These are phyloP conservation scores for Linnemannia elongata DNA, from an alignment of 192 early-diverging fungal species.

Conservation along the genomic window DNA sequence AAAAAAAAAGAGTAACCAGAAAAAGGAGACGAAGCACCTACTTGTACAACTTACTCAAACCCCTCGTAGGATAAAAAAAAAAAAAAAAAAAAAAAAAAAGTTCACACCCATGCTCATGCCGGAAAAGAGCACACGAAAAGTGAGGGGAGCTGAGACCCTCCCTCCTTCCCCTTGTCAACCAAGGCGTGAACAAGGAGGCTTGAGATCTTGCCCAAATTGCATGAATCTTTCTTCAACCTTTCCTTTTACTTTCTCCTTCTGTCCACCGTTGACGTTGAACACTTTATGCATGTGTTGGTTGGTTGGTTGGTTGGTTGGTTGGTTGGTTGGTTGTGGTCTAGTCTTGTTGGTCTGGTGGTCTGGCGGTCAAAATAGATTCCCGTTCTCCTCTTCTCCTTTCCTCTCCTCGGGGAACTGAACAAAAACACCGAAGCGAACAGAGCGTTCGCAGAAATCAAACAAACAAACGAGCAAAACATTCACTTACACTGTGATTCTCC, in stretches of 20 bases:
- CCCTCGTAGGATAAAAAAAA: no score
- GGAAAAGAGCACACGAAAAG: no score
- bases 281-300: neutral
- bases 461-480: neutral
- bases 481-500: no score
- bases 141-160: no score
- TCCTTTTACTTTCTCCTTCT: neutral
- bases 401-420: slow-evolving; percentile 1
- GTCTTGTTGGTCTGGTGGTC: neutral
- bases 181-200: neutral
- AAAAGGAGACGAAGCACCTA: no score
- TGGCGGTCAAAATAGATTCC: slow-evolving; percentile 5
- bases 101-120: no score
- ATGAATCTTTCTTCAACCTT: neutral
- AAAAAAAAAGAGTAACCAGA: no score
- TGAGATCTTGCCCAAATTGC: neutral
- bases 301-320: neutral
- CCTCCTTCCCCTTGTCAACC: neutral
- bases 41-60: no score
- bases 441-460: neutral
- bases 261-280: no score
- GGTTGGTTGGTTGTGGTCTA: no score
- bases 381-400: neutral
- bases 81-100: no score
- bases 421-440: slow-evolving; percentile 3